phyloP scores from a whole-genome alignment of 2,329 filamentous ascomycete species.

The Colletotrichum sp. region DNA sequence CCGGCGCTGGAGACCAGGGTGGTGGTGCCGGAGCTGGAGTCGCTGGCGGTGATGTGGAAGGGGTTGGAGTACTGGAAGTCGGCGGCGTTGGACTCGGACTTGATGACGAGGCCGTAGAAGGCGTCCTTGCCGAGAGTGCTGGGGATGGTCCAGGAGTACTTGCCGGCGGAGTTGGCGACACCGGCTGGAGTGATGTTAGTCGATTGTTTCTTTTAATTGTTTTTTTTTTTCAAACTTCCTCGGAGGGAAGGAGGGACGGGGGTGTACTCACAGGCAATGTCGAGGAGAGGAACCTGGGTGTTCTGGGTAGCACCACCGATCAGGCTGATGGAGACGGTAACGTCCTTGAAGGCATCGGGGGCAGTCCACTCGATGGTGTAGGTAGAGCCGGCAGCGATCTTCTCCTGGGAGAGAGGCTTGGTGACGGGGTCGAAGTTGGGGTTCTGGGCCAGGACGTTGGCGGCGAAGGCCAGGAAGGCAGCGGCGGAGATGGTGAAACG shows the following conservation, averaged over 20 bases:
- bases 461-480: slow-evolving; percentile 56
- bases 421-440: slow-evolving; percentile 60
- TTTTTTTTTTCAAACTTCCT: background rate
- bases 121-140: slow-evolving; percentile 45
- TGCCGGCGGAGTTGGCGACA: slow-evolving; percentile 48
- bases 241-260: background rate
- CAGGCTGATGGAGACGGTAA: slow-evolving; percentile 56
- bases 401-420: slow-evolving; percentile 47
- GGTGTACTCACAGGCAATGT: slow-evolving; percentile 55
- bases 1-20: slow-evolving; percentile 26
- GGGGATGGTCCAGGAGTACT: slow-evolving; percentile 57
- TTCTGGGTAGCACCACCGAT: slow-evolving; percentile 53
- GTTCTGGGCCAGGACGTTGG: slow-evolving; percentile 57
- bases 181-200: slow-evolving; percentile 40
- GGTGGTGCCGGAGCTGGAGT: slow-evolving; percentile 25
- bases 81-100: slow-evolving; percentile 49
- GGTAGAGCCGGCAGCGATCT: slow-evolving; percentile 51
- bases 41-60: slow-evolving; percentile 54
- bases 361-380: slow-evolving; percentile 57
- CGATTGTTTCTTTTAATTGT: background rate
- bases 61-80: slow-evolving; percentile 67
- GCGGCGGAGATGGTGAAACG: slow-evolving; percentile 53
- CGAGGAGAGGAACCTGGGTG: slow-evolving; percentile 44
- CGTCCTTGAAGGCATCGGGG: slow-evolving; percentile 42
- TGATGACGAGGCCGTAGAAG: slow-evolving; percentile 64